These are phyloP conservation scores for Lanmaoa rubissima DNA, from an alignment of 768 basidiomycete species.

Conservation along the genomic window DNA sequence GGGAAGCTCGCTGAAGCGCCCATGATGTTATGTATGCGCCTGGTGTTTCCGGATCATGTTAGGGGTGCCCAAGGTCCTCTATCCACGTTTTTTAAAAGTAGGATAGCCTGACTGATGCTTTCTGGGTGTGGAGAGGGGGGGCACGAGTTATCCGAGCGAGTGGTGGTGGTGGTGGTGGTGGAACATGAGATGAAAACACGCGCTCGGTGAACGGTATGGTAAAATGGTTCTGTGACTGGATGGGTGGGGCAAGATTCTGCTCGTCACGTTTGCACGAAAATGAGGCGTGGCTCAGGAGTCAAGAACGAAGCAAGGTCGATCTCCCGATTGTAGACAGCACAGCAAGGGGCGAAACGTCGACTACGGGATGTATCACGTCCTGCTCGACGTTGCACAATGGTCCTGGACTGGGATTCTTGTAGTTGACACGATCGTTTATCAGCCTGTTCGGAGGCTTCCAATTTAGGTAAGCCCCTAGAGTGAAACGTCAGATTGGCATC, in stretches of 20 bases:
- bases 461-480: background rate
- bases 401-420: background rate
- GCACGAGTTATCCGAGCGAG: background rate
- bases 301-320: background rate
- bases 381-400: background rate
- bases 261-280: background rate
- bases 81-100: conserved; percentile 1
- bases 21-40: background rate
- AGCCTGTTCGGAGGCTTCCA: background rate
- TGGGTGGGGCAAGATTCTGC: background rate
- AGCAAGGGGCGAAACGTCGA: background rate
- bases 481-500: too few relatives aligned
- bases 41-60: background rate
- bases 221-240: background rate
- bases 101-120: background rate
- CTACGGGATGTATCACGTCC: background rate
- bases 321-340: background rate
- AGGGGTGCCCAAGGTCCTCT: background rate
- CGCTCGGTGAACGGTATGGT: background rate
- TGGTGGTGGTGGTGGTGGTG: background rate
- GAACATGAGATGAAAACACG: background rate
- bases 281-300: background rate
- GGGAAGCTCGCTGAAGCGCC: background rate
- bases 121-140: too few relatives aligned
- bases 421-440: background rate